Percentiles rank a stretch among this genome's conserved stretches.
Conservation (phyloP, 306 rosid species). For the Delonix regia region DNA sequence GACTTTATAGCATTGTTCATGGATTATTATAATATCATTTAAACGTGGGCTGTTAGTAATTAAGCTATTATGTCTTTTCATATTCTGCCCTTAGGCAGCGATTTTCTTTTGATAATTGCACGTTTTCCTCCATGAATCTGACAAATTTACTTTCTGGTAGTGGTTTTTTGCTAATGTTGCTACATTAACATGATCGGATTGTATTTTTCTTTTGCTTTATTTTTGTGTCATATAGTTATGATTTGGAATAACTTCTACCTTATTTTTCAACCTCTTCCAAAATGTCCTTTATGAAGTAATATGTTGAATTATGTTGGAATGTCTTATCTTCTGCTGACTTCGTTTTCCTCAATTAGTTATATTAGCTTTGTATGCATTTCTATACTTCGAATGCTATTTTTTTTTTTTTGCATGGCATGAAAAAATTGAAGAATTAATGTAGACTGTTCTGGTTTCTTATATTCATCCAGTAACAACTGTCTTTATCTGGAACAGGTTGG, state of each 20-base stretch:
- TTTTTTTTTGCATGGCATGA: too few relatives aligned
- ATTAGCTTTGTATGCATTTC: not conserved
- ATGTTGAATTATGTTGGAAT: not conserved
- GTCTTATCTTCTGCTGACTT: not conserved
- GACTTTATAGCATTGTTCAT: not conserved
- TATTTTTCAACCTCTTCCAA: not conserved
- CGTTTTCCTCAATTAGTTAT: not conserved
- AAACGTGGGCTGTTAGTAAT: not conserved
- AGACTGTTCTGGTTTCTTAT: not conserved
- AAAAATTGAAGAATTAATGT: not conserved
- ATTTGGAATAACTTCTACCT: not conserved
- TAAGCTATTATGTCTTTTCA: not conserved
- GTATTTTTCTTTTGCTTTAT: too few relatives aligned
- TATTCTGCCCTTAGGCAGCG: not conserved
- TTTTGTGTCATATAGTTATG: not conserved
- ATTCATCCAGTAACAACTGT: not conserved
- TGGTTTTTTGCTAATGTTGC: not conserved
- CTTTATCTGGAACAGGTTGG: constrained; percentile 56
- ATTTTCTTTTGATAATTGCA: not conserved
- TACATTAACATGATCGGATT: not conserved
- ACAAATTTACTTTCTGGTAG: not conserved
- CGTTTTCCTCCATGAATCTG: not conserved
- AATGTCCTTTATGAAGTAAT: not conserved
- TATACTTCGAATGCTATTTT: not conserved
- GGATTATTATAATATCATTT: not conserved